phyloP scores from a whole-genome alignment of 75 land plant genomes.

The Cupressus sempervirens region DNA sequence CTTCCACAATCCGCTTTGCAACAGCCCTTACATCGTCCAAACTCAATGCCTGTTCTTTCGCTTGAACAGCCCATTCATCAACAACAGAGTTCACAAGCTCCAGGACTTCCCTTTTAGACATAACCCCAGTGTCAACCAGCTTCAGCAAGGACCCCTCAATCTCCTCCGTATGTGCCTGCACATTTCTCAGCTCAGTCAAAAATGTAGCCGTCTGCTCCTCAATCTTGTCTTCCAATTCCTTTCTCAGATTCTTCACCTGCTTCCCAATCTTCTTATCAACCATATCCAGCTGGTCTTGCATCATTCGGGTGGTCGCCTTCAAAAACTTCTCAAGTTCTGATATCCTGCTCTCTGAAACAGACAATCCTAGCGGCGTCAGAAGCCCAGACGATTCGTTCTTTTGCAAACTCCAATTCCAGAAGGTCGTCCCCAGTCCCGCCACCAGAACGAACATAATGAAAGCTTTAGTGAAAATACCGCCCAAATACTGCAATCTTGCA shows the following conservation, averaged over 20 bases:
- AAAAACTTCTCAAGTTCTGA: conserved; percentile 61
- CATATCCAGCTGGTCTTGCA: conserved; percentile 81
- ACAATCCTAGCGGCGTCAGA: background rate
- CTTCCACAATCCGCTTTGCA: conserved; percentile 64
- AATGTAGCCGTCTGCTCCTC: conserved; percentile 42
- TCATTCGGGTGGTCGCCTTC: conserved; percentile 68
- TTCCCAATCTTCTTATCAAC: conserved; percentile 73
- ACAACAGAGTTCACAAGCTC: conserved; percentile 46
- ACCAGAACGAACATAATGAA: conserved; percentile 25
- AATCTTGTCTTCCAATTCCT: conserved; percentile 46
- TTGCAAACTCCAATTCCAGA: conserved; percentile 19
- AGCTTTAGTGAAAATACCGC: background rate
- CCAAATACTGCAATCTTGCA: background rate
- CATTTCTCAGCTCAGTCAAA: conserved; percentile 35
- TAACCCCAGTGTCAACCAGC: conserved; percentile 30
- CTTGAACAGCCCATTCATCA: conserved; percentile 28
- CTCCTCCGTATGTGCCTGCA: conserved; percentile 37
- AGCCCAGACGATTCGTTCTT: background rate
- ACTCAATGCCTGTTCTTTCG: conserved; percentile 29
- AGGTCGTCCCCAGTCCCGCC: conserved; percentile 31
- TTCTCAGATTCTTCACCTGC: conserved; percentile 47
- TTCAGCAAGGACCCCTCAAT: conserved; percentile 38
- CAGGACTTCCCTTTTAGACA: conserved; percentile 52
- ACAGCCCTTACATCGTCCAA: conserved; percentile 67
- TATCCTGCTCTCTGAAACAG: conserved; percentile 44